A percentile compares a stretch with the other conserved stretches of the same genome.
phyloP scores from a whole-genome alignment of 352 stramenopile species.

The Phytopythium kandeliae region DNA sequence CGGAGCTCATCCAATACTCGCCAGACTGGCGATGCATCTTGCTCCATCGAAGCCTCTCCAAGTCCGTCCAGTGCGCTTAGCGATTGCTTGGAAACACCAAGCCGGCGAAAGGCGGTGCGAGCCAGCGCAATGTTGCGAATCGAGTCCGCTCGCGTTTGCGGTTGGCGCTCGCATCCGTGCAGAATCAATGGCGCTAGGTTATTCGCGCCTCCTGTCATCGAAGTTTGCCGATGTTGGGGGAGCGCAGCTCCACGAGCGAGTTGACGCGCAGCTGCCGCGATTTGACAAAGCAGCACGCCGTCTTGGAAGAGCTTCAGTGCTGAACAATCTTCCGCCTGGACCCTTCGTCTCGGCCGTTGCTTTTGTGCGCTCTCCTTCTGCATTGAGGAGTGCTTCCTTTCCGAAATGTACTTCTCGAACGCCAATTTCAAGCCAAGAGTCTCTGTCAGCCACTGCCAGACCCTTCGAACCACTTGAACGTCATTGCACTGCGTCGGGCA shows the following conservation, averaged over 20 bases:
- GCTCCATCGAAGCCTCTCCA: neutral
- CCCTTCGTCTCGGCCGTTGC: neutral
- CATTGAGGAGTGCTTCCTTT: neutral
- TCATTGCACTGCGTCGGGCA: too few species aligned
- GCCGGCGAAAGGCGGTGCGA: constrained; percentile 5
- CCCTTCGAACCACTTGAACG: neutral
- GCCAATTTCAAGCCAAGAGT: constrained; percentile 11
- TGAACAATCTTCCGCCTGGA: neutral
- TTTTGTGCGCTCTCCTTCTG: too few species aligned
- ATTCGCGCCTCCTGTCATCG: neutral
- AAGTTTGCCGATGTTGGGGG: neutral
- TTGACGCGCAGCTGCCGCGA: constrained; percentile 15
- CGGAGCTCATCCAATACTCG: constrained; percentile 2
- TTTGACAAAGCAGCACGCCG: constrained; percentile 30
- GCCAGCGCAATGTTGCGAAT: constrained; percentile 13
- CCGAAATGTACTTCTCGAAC: neutral
- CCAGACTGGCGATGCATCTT: neutral
- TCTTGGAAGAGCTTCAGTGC: constrained; percentile 14
- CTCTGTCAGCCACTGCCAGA: constrained; percentile 7
- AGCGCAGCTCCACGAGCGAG: neutral
- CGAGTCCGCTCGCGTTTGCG: constrained; percentile 9
- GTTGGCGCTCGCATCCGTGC: neutral
- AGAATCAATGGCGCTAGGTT: neutral
- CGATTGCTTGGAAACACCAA: neutral
- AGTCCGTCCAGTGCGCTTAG: neutral